Conservation (phyloP, 148 eudicot species). For the Polygonum aviculare region DNA sequence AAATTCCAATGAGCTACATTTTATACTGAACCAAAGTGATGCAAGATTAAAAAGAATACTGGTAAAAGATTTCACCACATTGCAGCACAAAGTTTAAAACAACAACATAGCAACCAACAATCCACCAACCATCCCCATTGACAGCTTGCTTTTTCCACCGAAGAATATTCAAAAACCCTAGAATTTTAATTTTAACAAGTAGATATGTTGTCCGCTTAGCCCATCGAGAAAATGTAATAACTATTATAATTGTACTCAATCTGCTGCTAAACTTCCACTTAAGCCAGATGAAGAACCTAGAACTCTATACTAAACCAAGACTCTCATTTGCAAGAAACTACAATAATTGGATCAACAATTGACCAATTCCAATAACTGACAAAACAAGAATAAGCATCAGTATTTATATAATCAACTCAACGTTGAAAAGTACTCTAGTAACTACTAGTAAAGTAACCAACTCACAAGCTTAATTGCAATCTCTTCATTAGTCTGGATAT, state of each 20-base stretch:
- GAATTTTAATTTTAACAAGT: neutral
- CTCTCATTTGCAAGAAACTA: neutral
- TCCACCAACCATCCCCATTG: neutral
- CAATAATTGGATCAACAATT: neutral
- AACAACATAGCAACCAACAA: neutral
- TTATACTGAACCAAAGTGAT: neutral
- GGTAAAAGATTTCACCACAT: neutral
- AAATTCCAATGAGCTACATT: neutral
- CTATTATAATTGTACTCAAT: too few species aligned
- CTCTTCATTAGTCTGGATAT: constrained; percentile 63
- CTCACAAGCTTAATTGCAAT: constrained; percentile 74
- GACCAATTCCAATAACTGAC: neutral
- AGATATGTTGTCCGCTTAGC: neutral
- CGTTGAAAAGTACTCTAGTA: neutral
- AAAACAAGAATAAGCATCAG: neutral
- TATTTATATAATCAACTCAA: neutral
- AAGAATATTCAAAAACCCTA: neutral
- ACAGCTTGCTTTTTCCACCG: neutral
- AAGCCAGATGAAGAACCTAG: neutral
- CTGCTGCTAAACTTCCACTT: neutral
- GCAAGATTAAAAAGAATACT: neutral
- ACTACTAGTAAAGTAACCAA: neutral
- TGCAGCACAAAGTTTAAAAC: neutral
- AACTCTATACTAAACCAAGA: neutral
- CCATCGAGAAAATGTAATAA: neutral